A percentile compares a stretch with the other conserved stretches of the same genome.
phyloP scores from a whole-genome alignment of 768 basidiomycete species.

The Amanita exitialis region DNA sequence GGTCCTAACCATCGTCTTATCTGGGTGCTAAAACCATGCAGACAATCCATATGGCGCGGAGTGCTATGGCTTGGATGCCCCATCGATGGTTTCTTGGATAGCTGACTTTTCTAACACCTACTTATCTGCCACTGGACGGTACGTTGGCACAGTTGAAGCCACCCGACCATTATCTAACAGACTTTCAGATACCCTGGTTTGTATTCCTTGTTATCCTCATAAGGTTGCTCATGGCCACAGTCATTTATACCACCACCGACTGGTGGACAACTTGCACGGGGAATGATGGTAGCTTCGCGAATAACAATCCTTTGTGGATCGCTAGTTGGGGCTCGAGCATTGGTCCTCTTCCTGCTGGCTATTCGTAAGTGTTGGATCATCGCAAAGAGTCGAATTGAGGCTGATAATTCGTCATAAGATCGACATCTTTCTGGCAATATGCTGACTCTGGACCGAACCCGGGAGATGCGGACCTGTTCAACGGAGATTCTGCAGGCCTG shows the following conservation, averaged over 20 bases:
- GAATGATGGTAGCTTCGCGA: slow-evolving; percentile 38
- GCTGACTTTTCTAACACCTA: slow-evolving; percentile 54
- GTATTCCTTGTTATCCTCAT: background rate
- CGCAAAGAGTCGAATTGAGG: background rate
- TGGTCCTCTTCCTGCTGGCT: slow-evolving; percentile 51
- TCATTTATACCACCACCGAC: slow-evolving; percentile 53
- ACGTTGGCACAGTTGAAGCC: slow-evolving; percentile 8
- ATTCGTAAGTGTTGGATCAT: slow-evolving; percentile 23
- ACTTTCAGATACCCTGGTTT: slow-evolving; percentile 29
- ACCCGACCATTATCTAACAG: background rate
- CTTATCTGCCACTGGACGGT: slow-evolving; percentile 35
- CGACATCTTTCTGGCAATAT: slow-evolving; percentile 52
- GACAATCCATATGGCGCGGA: slow-evolving; percentile 40
- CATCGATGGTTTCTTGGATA: slow-evolving; percentile 58
- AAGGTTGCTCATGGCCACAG: slow-evolving; percentile 13
- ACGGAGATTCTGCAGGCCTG: slow-evolving; percentile 26
- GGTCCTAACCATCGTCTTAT: slow-evolving; percentile 8
- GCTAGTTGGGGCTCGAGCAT: slow-evolving; percentile 39
- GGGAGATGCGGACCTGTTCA: slow-evolving; percentile 49
- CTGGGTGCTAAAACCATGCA: slow-evolving; percentile 13
- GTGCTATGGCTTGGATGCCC: slow-evolving; percentile 43
- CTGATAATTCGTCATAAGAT: slow-evolving; percentile 16
- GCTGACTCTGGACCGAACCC: slow-evolving; percentile 44
- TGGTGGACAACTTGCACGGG: slow-evolving; percentile 67
- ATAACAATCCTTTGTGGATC: slow-evolving; percentile 51